These are phyloP conservation scores for Coemansia sp. DNA, from an alignment of 192 early-diverging fungal species.

Conservation along the genomic window DNA sequence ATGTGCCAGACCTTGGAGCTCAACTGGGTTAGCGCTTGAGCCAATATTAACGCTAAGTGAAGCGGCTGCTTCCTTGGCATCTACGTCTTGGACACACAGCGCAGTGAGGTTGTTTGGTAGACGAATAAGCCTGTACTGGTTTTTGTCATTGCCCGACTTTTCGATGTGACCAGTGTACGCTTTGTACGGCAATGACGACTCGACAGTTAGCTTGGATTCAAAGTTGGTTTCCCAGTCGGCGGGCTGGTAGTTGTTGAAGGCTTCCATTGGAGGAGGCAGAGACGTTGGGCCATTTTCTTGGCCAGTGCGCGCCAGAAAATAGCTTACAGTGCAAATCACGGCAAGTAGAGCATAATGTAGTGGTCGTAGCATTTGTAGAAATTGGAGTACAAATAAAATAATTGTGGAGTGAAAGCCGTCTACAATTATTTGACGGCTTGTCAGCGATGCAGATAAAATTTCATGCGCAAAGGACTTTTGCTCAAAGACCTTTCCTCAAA, in stretches of 20 bases:
- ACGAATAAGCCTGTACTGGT: conserved; percentile 62
- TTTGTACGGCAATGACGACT: conserved; percentile 25
- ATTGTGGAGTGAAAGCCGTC: no score
- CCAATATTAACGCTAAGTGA: conserved; percentile 67
- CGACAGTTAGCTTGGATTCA: conserved; percentile 8
- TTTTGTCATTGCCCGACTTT: conserved; percentile 60
- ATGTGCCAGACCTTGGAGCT: conserved; percentile 69
- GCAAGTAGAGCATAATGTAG: no score
- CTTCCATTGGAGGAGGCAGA: neutral
- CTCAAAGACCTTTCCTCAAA: no score
- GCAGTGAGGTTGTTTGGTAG: conserved; percentile 65
- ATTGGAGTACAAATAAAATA: no score
- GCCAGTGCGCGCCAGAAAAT: no score
- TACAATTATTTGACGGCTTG: no score
- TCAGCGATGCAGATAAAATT: no score
- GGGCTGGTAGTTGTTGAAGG: neutral
- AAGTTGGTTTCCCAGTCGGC: conserved; percentile 12
- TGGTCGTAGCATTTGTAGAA: no score
- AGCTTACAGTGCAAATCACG: no score
- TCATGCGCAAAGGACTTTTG: no score
- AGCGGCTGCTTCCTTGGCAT: conserved; percentile 60
- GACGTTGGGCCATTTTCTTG: no score
- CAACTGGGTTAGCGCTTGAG: conserved; percentile 60
- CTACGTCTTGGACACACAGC: conserved; percentile 61
- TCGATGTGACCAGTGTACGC: conserved; percentile 39